phyloP scores from a whole-genome alignment of 495 filamentous ascomycete genomes.

The Penicillium dipodomyicola region DNA sequence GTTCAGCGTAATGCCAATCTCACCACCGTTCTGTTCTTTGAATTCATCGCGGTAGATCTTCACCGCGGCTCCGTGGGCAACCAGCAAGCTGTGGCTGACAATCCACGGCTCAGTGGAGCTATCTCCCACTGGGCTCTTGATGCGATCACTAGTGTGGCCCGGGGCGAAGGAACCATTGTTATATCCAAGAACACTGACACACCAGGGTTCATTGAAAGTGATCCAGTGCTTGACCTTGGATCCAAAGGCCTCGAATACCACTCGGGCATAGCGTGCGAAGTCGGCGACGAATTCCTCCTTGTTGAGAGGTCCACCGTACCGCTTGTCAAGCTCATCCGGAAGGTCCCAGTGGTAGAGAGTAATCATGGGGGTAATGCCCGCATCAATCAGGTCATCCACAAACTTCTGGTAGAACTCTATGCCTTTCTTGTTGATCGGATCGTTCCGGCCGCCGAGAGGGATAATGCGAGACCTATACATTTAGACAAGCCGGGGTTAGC shows the following conservation, averaged over 20 bases:
- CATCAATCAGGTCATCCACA: conserved; percentile 48
- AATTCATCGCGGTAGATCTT: conserved; percentile 54
- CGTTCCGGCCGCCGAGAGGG: conserved; percentile 52
- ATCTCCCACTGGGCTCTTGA: conserved; percentile 48
- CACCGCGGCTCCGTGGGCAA: conserved; percentile 51
- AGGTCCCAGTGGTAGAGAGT: conserved; percentile 58
- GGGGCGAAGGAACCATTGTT: conserved; percentile 52
- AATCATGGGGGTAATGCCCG: conserved; percentile 50
- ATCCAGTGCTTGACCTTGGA: conserved; percentile 56
- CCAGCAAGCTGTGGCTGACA: conserved; percentile 48
- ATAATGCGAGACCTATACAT: conserved; percentile 63
- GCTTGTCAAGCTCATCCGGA: conserved; percentile 50
- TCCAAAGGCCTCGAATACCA: conserved; percentile 45
- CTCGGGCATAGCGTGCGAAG: conserved; percentile 49
- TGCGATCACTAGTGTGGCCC: conserved; percentile 49
- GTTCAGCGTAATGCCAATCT: conserved; percentile 56
- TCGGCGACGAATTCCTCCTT: conserved; percentile 53
- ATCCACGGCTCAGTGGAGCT: conserved; percentile 51
- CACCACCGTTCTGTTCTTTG: conserved; percentile 44
- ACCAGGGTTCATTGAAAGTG: conserved; percentile 58
- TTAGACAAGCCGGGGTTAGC: neutral
- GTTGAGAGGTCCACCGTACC: conserved; percentile 52
- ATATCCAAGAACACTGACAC: conserved; percentile 51
- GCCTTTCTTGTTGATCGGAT: conserved; percentile 48
- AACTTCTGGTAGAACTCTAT: conserved; percentile 49